Conservation (phyloP, 23 red algal genomes). For the Gracilaria caudata region DNA sequence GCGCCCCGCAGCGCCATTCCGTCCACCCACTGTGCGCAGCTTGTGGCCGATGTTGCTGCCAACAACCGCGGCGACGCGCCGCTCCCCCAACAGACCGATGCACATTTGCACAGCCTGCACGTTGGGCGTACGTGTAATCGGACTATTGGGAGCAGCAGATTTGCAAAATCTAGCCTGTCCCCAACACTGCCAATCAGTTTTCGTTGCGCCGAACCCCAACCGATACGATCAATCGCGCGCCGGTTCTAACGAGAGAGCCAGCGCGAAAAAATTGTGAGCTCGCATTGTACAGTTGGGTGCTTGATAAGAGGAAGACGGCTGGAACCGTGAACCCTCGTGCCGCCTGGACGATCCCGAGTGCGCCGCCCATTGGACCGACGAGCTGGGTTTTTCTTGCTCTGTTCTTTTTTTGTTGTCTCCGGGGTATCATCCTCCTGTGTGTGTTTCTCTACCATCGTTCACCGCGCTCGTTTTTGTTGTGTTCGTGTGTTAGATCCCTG, state of each 20-base stretch:
- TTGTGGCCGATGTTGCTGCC: not conserved
- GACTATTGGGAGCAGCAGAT: not conserved
- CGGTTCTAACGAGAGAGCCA: not conserved
- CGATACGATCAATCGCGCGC: not conserved
- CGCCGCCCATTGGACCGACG: too few relatives aligned
- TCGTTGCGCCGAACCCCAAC: not conserved
- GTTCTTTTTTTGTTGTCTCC: too few relatives aligned
- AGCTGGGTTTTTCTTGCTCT: too few relatives aligned
- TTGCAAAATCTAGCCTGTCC: slow-evolving; percentile 11
- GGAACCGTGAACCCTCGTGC: too few relatives aligned
- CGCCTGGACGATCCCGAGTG: too few relatives aligned
- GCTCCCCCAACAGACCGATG: slow-evolving; percentile 1
- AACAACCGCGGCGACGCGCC: not conserved
- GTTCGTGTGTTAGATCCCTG: not conserved
- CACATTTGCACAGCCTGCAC: not conserved
- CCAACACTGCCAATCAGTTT: not conserved
- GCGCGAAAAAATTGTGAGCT: not conserved
- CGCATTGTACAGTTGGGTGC: not conserved
- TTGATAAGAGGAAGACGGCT: too few relatives aligned
- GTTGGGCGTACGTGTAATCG: not conserved
- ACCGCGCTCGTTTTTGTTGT: not conserved
- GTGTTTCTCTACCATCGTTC: not conserved
- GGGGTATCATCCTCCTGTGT: not conserved
- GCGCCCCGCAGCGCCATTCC: not conserved
- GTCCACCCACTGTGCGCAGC: too few relatives aligned